Evolutionary conservation across 495 filamentous ascomycete genomes (phyloP).

Genomic region (Aspergillus baeticus): DNA sequence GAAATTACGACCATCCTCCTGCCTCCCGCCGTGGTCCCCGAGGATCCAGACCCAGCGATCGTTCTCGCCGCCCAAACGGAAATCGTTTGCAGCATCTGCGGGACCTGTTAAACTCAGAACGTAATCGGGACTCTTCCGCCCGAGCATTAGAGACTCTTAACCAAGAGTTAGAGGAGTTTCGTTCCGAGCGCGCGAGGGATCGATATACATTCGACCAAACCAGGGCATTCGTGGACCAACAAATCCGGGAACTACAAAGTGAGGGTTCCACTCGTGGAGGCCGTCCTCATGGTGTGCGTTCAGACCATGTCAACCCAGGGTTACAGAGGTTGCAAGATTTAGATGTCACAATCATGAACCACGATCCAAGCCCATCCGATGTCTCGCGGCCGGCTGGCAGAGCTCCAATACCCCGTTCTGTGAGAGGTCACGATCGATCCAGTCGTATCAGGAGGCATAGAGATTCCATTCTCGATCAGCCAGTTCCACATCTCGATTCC

Average conservation of each 20-base stretch:
- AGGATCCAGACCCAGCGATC: slow-evolving; percentile 19
- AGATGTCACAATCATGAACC: slow-evolving; percentile 13
- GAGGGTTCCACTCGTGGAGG: slow-evolving; percentile 14
- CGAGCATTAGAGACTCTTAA: slow-evolving; percentile 41
- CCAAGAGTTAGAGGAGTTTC: slow-evolving; percentile 36
- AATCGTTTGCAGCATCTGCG: slow-evolving; percentile 40
- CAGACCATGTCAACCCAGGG: slow-evolving; percentile 11
- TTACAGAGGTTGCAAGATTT: slow-evolving; percentile 15
- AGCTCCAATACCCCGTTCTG: slow-evolving; percentile 14
- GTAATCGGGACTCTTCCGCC: slow-evolving; percentile 34
- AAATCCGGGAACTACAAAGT: slow-evolving; percentile 21
- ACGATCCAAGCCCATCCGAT: slow-evolving; percentile 11
- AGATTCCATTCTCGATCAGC: slow-evolving; percentile 34
- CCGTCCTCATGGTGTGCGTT: slow-evolving; percentile 12
- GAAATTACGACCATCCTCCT: slow-evolving; percentile 56
- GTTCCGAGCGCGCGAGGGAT: slow-evolving; percentile 20
- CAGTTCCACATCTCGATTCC: slow-evolving; percentile 37
- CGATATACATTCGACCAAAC: slow-evolving; percentile 27
- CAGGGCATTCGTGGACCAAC: slow-evolving; percentile 26
- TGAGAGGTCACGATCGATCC: slow-evolving; percentile 15
- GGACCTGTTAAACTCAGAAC: slow-evolving; percentile 37
- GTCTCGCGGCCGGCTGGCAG: slow-evolving; percentile 11
- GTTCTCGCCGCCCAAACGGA: slow-evolving; percentile 14
- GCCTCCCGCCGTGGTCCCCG: slow-evolving; percentile 43
- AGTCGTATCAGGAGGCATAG: slow-evolving; percentile 7